phyloP scores from a whole-genome alignment of 352 stramenopile genomes.

The Globisporangium alternatum region DNA sequence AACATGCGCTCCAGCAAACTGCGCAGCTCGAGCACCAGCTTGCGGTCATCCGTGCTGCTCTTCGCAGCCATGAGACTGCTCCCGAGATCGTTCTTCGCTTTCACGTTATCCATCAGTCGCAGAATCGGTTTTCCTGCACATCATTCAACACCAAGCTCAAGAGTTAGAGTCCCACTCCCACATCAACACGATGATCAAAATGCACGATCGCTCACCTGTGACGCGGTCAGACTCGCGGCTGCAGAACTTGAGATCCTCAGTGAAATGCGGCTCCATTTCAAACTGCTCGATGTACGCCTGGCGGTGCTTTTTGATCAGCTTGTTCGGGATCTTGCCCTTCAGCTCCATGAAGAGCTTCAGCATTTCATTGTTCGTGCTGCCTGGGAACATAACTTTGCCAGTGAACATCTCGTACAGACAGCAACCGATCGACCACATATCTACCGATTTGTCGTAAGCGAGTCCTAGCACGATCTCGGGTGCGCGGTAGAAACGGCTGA shows the following conservation, averaged over 20 bases:
- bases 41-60: slow-evolving; percentile 60
- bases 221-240: slow-evolving; percentile 80
- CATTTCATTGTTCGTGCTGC: slow-evolving; percentile 98
- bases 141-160: not conserved
- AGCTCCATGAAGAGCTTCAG: slow-evolving; percentile 96
- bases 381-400: slow-evolving; percentile 96
- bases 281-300: slow-evolving; percentile 78
- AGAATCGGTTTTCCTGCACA: slow-evolving; percentile 62
- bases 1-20: slow-evolving; percentile 86
- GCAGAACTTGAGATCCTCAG: slow-evolving; percentile 82
- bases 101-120: slow-evolving; percentile 65
- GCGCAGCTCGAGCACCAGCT: slow-evolving; percentile 59
- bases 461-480: slow-evolving; percentile 93
- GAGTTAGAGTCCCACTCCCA: slow-evolving; percentile 4
- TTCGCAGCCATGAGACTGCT: slow-evolving; percentile 56
- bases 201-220: slow-evolving; percentile 42
- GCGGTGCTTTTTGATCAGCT: slow-evolving; percentile 83
- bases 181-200: not conserved
- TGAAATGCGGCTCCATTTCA: slow-evolving; percentile 85
- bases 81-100: slow-evolving; percentile 58
- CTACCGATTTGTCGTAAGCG: slow-evolving; percentile 93
- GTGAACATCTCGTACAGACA: slow-evolving; percentile 98
- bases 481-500: slow-evolving; percentile 98
- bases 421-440: slow-evolving; percentile 97
- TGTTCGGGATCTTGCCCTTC: slow-evolving; percentile 88